Percentiles rank a stretch among this genome's conserved stretches.
phyloP scores from a whole-genome alignment of 148 eudicot species.

The Dysphania ambrosioides region DNA sequence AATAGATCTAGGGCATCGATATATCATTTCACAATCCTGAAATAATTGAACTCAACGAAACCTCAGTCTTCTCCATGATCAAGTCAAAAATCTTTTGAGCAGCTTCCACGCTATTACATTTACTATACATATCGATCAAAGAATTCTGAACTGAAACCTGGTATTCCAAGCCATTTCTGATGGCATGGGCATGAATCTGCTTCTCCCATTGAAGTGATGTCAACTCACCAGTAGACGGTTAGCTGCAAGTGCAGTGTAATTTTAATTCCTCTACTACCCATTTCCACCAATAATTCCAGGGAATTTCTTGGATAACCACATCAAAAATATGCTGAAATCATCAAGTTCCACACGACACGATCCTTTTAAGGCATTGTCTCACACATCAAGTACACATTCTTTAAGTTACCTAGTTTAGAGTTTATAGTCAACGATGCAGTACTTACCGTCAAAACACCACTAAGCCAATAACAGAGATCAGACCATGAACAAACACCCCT shows the following conservation, averaged over 20 bases:
- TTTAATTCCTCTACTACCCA: slow-evolving; percentile 30
- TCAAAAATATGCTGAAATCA: slow-evolving; percentile 34
- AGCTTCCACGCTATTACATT: slow-evolving; percentile 24
- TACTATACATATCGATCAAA: slow-evolving; percentile 35
- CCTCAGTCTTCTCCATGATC: slow-evolving; percentile 24
- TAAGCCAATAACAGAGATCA: slow-evolving; percentile 26
- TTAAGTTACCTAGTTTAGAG: slow-evolving; percentile 24
- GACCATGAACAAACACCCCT: slow-evolving; percentile 28
- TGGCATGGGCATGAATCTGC: slow-evolving; percentile 35
- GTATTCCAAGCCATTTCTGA: slow-evolving; percentile 33
- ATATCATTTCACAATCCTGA: slow-evolving; percentile 29
- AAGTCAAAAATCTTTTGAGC: slow-evolving; percentile 26
- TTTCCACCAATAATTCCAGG: slow-evolving; percentile 23
- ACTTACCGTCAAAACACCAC: slow-evolving; percentile 26
- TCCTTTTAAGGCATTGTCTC: slow-evolving; percentile 34
- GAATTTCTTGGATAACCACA: slow-evolving; percentile 23
- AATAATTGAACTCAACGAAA: slow-evolving; percentile 36
- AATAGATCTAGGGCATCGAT: slow-evolving; percentile 30
- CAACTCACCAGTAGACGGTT: slow-evolving; percentile 31
- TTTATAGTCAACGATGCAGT: slow-evolving; percentile 37
- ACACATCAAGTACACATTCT: slow-evolving; percentile 29
- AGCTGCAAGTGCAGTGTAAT: slow-evolving; percentile 34
- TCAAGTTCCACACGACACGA: slow-evolving; percentile 38
- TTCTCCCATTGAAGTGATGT: slow-evolving; percentile 23
- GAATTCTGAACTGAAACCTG: slow-evolving; percentile 38